Evolutionary conservation across 352 stramenopile genomes (phyloP).

Genomic region (Pythium coloratum): DNA sequence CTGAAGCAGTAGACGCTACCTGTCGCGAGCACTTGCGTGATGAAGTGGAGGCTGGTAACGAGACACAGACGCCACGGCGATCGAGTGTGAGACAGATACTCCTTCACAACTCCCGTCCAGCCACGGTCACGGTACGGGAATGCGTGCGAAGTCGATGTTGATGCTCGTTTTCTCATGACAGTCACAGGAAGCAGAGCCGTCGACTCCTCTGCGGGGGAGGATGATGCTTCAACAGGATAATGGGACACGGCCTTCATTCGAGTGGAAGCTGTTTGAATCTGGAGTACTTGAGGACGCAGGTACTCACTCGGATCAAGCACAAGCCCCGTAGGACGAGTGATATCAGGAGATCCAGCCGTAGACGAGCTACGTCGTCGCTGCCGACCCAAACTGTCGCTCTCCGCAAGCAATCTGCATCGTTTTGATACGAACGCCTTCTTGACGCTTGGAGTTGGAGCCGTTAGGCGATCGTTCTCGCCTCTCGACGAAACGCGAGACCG

Average conservation of each 20-base stretch:
- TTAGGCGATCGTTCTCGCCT: neutral
- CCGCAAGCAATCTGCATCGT: conserved; percentile 11
- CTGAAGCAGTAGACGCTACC: conserved; percentile 41
- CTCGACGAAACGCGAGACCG: neutral
- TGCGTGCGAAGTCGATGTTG: neutral
- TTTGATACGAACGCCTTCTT: conserved; percentile 11
- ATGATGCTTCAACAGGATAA: neutral
- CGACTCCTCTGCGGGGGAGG: neutral
- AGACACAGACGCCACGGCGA: conserved; percentile 27
- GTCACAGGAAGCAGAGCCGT: conserved; percentile 13
- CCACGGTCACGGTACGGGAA: conserved; percentile 13
- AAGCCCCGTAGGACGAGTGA: conserved; percentile 13
- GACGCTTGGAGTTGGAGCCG: too few relatives aligned
- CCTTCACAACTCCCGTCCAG: conserved; percentile 28
- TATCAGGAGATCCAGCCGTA: neutral
- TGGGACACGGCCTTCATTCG: neutral
- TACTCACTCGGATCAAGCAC: conserved; percentile 24
- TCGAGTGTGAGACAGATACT: conserved; percentile 39
- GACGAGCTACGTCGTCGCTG: conserved; percentile 6
- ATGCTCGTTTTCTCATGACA: neutral
- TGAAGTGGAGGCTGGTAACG: conserved; percentile 33
- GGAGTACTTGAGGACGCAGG: conserved; percentile 25
- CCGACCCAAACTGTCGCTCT: conserved; percentile 13
- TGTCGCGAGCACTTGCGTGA: conserved; percentile 36
- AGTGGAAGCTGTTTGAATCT: conserved; percentile 23